These are phyloP conservation scores for Aspergillus proliferans DNA, from an alignment of 2,329 filamentous ascomycete genomes.

Conservation along the genomic window DNA sequence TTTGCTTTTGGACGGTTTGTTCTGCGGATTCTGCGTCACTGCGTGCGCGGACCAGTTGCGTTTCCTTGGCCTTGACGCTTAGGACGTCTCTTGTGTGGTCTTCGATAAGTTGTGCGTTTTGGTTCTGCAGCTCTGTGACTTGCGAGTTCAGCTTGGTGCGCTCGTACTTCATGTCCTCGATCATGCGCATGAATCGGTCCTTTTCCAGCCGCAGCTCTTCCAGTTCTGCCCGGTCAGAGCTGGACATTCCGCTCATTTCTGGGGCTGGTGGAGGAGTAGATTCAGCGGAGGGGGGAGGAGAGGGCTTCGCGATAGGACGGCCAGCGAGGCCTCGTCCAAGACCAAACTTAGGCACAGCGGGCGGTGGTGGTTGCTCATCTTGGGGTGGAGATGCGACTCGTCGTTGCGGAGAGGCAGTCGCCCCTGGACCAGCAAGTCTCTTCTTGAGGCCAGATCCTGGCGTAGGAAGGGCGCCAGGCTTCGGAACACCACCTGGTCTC, in stretches of 20 bases:
- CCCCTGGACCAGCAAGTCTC: conserved; percentile 38
- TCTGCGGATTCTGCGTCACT: conserved; percentile 87
- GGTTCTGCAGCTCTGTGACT: conserved; percentile 89
- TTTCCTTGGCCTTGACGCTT: conserved; percentile 97
- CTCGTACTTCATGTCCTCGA: conserved; percentile 76
- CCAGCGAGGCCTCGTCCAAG: conserved; percentile 74
- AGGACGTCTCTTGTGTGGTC: conserved; percentile 93
- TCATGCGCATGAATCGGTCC: conserved; percentile 66
- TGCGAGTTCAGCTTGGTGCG: conserved; percentile 76
- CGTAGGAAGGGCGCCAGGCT: conserved; percentile 35
- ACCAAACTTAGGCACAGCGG: conserved; percentile 51
- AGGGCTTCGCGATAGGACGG: conserved; percentile 74
- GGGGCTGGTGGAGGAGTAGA: conserved; percentile 47
- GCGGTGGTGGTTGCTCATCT: conserved; percentile 39
- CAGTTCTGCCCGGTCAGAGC: conserved; percentile 84
- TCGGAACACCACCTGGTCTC: conserved; percentile 40
- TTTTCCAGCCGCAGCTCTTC: conserved; percentile 81
- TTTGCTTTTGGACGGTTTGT: conserved; percentile 73
- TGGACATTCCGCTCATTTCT: conserved; percentile 60
- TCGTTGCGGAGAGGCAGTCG: conserved; percentile 36
- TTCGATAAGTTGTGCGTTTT: conserved; percentile 94
- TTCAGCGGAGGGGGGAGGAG: conserved; percentile 35
- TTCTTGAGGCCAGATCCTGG: conserved; percentile 40
- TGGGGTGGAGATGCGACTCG: conserved; percentile 40
- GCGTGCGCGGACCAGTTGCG: conserved; percentile 84